These are phyloP conservation scores for peach (Prunus persica) DNA, from an alignment of 306 rosid species.

Conservation along the genomic window DNA sequence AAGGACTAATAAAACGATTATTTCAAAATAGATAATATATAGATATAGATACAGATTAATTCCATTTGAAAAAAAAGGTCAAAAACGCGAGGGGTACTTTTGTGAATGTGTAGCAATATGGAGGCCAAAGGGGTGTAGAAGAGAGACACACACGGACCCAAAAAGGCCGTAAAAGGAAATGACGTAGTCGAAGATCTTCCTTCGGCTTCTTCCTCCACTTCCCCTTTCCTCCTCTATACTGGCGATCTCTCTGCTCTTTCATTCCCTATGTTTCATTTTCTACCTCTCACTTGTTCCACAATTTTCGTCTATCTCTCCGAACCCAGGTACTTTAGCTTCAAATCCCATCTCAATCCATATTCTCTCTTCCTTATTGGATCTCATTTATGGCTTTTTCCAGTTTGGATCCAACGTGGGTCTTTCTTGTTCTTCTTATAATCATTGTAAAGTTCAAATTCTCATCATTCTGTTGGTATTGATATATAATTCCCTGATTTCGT, in stretches of 20 bases:
- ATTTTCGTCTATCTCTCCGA: conserved; percentile 7
- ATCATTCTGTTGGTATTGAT: not conserved
- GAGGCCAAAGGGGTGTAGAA: not conserved
- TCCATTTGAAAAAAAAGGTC: not conserved
- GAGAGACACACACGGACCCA: conserved; percentile 1
- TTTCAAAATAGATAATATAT: no score
- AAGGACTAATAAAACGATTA: no score
- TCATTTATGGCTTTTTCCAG: conserved; percentile 28
- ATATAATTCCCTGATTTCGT: not conserved
- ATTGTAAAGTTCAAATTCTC: not conserved
- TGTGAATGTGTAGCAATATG: not conserved
- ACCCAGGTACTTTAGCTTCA: not conserved
- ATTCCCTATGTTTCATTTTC: not conserved
- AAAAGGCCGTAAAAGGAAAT: conserved; percentile 7
- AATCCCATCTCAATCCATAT: not conserved
- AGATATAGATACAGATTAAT: not conserved
- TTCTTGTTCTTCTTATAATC: conserved; percentile 9
- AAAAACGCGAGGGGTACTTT: not conserved
- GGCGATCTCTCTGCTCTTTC: conserved; percentile 28
- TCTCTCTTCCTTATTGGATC: conserved; percentile 23
- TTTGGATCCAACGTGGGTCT: conserved; percentile 32
- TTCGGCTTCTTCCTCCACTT: conserved; percentile 19
- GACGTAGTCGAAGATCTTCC: conserved; percentile 46
- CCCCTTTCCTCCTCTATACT: not conserved
- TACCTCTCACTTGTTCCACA: not conserved